phyloP scores from a whole-genome alignment of 805 yeast species.

The Candida wancherniae region DNA sequence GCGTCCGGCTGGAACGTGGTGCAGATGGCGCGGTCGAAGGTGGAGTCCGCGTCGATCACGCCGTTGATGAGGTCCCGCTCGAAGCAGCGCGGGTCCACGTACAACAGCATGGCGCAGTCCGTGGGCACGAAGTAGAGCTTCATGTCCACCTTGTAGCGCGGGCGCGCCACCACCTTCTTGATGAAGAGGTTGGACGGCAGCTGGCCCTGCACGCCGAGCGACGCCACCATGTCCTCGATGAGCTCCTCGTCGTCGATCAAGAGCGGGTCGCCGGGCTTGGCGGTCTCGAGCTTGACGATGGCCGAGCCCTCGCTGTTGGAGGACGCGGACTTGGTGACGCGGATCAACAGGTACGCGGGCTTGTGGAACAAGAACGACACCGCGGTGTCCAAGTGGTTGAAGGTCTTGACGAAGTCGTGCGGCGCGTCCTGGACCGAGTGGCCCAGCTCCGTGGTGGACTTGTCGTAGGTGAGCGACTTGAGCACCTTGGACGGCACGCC shows the following conservation, averaged over 20 bases:
- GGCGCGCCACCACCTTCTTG: conserved; percentile 56
- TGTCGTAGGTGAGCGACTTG: conserved; percentile 22
- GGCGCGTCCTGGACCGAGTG: conserved; percentile 8
- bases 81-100: conserved; percentile 47
- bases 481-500: conserved; percentile 35
- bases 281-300: conserved; percentile 51
- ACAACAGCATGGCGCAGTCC: conserved; percentile 31
- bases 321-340: conserved; percentile 54
- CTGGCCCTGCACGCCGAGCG: conserved; percentile 39
- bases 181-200: conserved; percentile 46
- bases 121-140: conserved; percentile 53
- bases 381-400: conserved; percentile 44
- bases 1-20: conserved; percentile 15
- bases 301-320: conserved; percentile 47
- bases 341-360: conserved; percentile 40
- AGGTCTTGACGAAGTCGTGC: conserved; percentile 25
- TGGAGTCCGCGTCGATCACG: conserved; percentile 32
- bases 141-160: conserved; percentile 60
- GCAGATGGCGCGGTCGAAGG: conserved; percentile 14
- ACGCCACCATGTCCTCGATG: conserved; percentile 32
- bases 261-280: conserved; percentile 47
- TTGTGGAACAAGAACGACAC: conserved; percentile 38
- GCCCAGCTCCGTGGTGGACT: conserved; percentile 7
- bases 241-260: conserved; percentile 48
- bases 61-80: conserved; percentile 50